Conservation (phyloP, 2,329 filamentous ascomycete genomes). For the Leptosphaerulina australis region DNA sequence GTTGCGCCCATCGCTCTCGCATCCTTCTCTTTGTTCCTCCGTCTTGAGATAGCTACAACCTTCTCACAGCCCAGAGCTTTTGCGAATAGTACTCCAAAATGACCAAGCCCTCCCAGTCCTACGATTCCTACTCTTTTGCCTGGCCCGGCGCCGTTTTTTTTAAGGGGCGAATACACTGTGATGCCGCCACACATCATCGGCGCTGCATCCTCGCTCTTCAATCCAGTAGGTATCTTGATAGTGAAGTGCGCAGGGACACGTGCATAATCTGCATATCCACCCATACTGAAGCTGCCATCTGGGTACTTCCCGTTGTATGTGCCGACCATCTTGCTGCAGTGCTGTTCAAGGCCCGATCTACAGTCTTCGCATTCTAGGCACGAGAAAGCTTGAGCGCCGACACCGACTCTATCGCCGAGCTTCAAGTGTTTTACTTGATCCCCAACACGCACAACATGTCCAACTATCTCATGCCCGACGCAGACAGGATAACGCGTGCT, state of each 20-base stretch:
- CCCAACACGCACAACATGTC: conserved; percentile 47
- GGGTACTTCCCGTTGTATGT: conserved; percentile 66
- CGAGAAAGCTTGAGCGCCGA: conserved; percentile 57
- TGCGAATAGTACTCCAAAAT: conserved; percentile 74
- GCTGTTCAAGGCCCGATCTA: conserved; percentile 51
- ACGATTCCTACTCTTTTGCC: conserved; percentile 75
- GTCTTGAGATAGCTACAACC: conserved; percentile 69
- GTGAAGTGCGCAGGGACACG: conserved; percentile 65
- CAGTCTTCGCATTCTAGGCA: conserved; percentile 64
- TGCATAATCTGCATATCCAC: conserved; percentile 64
- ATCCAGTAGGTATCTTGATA: conserved; percentile 60
- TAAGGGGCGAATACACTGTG: conserved; percentile 73
- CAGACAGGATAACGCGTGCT: conserved; percentile 52
- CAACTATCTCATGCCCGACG: conserved; percentile 53
- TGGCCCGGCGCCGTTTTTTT: conserved; percentile 69
- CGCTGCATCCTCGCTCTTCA: conserved; percentile 60
- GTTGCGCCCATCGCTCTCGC: conserved; percentile 67
- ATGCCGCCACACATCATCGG: conserved; percentile 81
- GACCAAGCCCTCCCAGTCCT: conserved; percentile 75
- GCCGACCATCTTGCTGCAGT: conserved; percentile 57
- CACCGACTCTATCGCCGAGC: conserved; percentile 65
- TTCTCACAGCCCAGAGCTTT: conserved; percentile 72
- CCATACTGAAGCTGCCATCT: conserved; percentile 67
- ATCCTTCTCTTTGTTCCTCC: conserved; percentile 63
- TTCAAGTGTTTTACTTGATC: conserved; percentile 54